phyloP scores from a whole-genome alignment of 2,329 filamentous ascomycete species.

The Aspergillus candidus region DNA sequence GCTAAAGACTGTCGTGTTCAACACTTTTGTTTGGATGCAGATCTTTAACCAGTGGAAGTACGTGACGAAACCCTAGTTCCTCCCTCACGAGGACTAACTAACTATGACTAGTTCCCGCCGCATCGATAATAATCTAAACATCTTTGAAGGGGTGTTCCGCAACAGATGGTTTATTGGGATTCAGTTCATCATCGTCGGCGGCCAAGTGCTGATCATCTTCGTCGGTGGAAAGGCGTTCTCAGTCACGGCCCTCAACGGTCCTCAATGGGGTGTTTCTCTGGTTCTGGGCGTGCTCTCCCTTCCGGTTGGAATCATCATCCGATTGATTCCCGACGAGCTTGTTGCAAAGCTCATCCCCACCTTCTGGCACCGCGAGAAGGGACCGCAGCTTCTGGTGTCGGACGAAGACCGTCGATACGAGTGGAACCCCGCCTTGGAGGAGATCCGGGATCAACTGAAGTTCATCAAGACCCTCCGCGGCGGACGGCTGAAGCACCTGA shows the following conservation, averaged over 20 bases:
- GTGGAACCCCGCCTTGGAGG: conserved; percentile 57
- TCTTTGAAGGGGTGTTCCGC: conserved; percentile 38
- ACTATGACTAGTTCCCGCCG: conserved; percentile 28
- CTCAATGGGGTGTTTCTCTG: conserved; percentile 65
- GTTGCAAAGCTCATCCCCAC: conserved; percentile 40
- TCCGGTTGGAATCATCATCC: conserved; percentile 58
- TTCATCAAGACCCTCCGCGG: conserved; percentile 60
- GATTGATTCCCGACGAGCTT: conserved; percentile 55
- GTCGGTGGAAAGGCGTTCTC: conserved; percentile 64
- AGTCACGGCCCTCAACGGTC: conserved; percentile 54
- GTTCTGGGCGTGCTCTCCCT: conserved; percentile 62
- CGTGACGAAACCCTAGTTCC: conserved; percentile 2
- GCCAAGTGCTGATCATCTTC: conserved; percentile 67
- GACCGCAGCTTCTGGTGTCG: conserved; percentile 40
- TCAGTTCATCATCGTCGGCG: conserved; percentile 59
- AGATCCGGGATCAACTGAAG: conserved; percentile 58
- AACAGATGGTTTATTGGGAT: conserved; percentile 54
- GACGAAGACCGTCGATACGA: conserved; percentile 44
- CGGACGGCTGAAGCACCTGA: conserved; percentile 54
- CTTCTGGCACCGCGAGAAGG: conserved; percentile 32
- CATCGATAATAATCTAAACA: conserved; percentile 41
- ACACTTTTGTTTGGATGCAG: conserved; percentile 44
- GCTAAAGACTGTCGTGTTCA: conserved; percentile 38
- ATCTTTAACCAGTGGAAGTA: conserved; percentile 47
- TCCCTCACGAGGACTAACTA: not conserved